Base-by-base conservation (phyloP, 331 rosid species). In the Dryas integrifolia region DNA sequence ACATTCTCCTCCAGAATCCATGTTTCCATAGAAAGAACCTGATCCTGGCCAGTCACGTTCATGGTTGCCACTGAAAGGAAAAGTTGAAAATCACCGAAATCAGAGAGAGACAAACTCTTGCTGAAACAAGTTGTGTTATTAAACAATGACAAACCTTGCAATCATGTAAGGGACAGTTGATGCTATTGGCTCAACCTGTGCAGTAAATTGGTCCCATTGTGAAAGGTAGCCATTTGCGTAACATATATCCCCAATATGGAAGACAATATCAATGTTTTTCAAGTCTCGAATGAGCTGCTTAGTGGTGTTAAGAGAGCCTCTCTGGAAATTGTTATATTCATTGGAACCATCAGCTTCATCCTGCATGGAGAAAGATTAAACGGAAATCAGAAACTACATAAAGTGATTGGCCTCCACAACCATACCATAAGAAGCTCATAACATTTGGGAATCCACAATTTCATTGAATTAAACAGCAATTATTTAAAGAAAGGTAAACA, bases 1-100 rank as follows among this genome's bases (percentile, higher is more conserved):
- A 57, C 97, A 91, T 85, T 91, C 96, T 83, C 97, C 97, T 40
- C 96, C 92, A 43, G 92, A 91, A 73, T 91, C 96, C 89, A 81
- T 72, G 77, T 85, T 87, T 81, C 58, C 79, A 55, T 91, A 91
- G 81, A 91, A 91, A 49, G 97, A 91, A 68, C 92, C 87, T 57
- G 90, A 76, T 63, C 85, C 92, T 0, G 92, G 97, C 97, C 97
- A 91, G 71, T 91, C 97, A 65, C 92, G 83, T 73, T 91, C 97
- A 81, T 91, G 97, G 79, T 91, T 91, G 43, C 96, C 97, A 70
- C 96, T 91, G 79, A 41, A 80, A 67, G 70, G 43, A 76, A 61
- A 69, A 24, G 7, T 12, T 16, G 40, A 43, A 72, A 72, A 53
- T 47, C 64, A 26, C 59, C 56, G 9, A 67, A 82, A 47, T 9